Evolutionary conservation across 2,329 filamentous ascomycete genomes (phyloP).

Genomic region (Dothidotthia symphoricarpi): DNA sequence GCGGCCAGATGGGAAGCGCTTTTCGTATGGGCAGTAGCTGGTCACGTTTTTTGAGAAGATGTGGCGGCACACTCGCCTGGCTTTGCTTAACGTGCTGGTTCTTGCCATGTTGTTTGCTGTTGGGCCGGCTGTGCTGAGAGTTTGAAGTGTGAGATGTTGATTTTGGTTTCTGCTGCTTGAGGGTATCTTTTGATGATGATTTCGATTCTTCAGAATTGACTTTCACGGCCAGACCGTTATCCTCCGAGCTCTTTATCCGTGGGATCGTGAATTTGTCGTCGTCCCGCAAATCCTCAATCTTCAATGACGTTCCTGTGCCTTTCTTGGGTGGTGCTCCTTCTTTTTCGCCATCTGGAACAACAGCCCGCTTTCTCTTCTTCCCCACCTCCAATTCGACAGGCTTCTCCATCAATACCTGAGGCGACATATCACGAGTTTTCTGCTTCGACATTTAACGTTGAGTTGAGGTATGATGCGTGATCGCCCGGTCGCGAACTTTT

Average conservation of each 20-base stretch:
- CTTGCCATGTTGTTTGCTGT: slow-evolving; percentile 3
- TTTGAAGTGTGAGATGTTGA: neutral
- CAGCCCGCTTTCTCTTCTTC: slow-evolving; percentile 37
- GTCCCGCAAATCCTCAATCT: slow-evolving; percentile 14
- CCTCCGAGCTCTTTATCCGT: neutral
- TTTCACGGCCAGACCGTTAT: neutral
- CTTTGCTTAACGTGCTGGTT: slow-evolving; percentile 3
- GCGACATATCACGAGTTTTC: slow-evolving; percentile 4
- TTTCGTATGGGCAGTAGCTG: slow-evolving; percentile 56
- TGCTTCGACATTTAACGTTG: slow-evolving; percentile 17
- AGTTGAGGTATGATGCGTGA: slow-evolving; percentile 3
- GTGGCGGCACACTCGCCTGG: slow-evolving; percentile 16
- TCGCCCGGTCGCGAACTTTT: slow-evolving; percentile 19
- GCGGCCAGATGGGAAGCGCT: slow-evolving; percentile 75
- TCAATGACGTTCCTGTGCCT: slow-evolving; percentile 17
- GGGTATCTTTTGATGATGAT: neutral
- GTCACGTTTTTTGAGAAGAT: slow-evolving; percentile 47
- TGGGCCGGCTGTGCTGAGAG: neutral
- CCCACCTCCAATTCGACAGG: slow-evolving; percentile 17
- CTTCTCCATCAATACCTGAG: neutral
- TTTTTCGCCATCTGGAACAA: slow-evolving; percentile 6
- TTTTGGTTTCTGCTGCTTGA: slow-evolving; percentile 1
- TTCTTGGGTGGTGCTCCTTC: slow-evolving; percentile 6
- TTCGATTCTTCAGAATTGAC: neutral
- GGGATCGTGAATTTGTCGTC: neutral